Base-by-base conservation (phyloP, 2,329 filamentous ascomycete species). In the Alternaria incomplexa region DNA sequence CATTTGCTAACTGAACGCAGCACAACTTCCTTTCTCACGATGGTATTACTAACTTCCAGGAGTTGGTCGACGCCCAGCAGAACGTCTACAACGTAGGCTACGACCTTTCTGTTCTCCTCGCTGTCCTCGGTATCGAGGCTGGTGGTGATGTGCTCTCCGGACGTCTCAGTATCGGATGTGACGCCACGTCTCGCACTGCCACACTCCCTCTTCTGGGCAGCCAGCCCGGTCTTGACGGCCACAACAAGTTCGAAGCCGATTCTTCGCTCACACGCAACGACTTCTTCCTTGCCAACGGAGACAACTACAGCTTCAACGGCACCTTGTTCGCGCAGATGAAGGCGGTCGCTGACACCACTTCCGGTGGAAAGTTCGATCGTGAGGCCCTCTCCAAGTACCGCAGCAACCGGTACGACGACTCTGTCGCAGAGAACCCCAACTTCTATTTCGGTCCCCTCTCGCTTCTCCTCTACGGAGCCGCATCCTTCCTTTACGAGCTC, bases 51-150 rank as follows among this genome's bases (percentile, higher is more conserved):
- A 83, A 74, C 26, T 82, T 79, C 73, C 77, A 73, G 46, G 81
- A 83, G 67, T 76, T 83, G n/a, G 80, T 83, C 50, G 80, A 82
- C 63, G 81, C 81, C 30, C 80, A 82, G 50, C 81, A 83, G 67
- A 83, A 84, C 52, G 61, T 83, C 25, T 84, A 82, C 73, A 83
- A 83, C 40, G 78, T 83, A 22, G 80, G 75, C 51, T 82, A 80
- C 54, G 81, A 82, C 61, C 73, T 83, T 23, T 78, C 81, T 9
- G 72, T 74, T 26, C 67, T 81, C 12, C 76, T 83, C 11, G 81
- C 82, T 4, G 69, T 77, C 8, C 75, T 82, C 8, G 81, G 80
- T 56, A 73, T 84, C 6, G 73, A 73, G 12, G 66, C 79, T 5
- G 81, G 82, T 53, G 82, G 82, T 20, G 82, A 83, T 58, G 53